Evolutionary conservation across 495 filamentous ascomycete species (phyloP).

Genomic region (Cryomyces minteri): DNA sequence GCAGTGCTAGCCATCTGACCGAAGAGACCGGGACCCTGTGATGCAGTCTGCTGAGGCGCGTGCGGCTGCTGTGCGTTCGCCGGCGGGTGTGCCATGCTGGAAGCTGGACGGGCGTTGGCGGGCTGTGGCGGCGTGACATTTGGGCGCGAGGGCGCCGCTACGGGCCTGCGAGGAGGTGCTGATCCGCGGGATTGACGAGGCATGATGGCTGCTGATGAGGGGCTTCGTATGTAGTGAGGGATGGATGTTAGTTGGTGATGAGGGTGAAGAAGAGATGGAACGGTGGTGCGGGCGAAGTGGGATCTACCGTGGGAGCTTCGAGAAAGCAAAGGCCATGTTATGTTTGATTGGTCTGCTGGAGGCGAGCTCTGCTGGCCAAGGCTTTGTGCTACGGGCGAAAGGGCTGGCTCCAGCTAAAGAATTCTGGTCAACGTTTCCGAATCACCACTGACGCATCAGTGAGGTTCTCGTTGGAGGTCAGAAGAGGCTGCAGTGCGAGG

Average conservation of each 20-base stretch:
- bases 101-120: conserved; percentile 16
- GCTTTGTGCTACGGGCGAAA: too few species aligned
- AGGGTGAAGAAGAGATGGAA: too few species aligned
- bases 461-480: too few species aligned
- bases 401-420: too few species aligned
- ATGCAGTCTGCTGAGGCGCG: conserved; percentile 8
- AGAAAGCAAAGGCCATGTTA: too few species aligned
- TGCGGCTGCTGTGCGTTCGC: conserved; percentile 6
- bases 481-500: too few species aligned
- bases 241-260: not conserved
- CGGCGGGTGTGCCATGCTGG: conserved; percentile 19
- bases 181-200: conserved; percentile 20
- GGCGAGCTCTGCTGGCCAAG: too few species aligned
- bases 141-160: conserved; percentile 8
- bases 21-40: conserved; percentile 22
- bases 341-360: too few species aligned
- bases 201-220: conserved; percentile 9
- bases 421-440: too few species aligned
- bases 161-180: conserved; percentile 16
- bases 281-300: too few species aligned
- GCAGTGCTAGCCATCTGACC: conserved; percentile 28
- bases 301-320: too few species aligned
- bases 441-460: too few species aligned
- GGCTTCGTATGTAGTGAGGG: not conserved
- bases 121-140: conserved; percentile 11